A percentile compares a stretch with the other conserved stretches of the same genome.
These are phyloP conservation scores for Scheffersomyces quercinus DNA, from an alignment of 1,139 yeast species.

Conservation along the genomic window DNA sequence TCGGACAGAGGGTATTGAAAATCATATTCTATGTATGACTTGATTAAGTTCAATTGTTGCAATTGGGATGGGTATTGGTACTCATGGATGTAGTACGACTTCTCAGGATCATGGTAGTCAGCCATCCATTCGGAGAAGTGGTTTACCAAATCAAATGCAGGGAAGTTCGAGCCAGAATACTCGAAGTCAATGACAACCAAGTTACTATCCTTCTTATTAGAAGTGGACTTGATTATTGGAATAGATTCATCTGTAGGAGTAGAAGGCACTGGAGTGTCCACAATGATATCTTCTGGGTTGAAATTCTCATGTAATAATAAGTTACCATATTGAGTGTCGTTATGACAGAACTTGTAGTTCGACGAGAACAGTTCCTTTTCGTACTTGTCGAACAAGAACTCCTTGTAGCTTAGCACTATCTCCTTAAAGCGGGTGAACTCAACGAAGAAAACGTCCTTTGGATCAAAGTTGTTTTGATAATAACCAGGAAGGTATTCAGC, in stretches of 20 bases:
- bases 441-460: slow-evolving; percentile 48
- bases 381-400: slow-evolving; percentile 63
- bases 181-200: slow-evolving; percentile 95
- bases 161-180: slow-evolving; percentile 90
- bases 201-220: slow-evolving; percentile 57
- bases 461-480: slow-evolving; percentile 24
- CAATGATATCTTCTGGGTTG: slow-evolving; percentile 37
- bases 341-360: slow-evolving; percentile 79
- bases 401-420: slow-evolving; percentile 50
- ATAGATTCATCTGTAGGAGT: slow-evolving; percentile 19
- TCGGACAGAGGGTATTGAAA: slow-evolving; percentile 41
- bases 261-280: slow-evolving; percentile 18
- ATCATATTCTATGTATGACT: slow-evolving; percentile 67
- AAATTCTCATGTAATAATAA: slow-evolving; percentile 54
- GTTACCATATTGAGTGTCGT: slow-evolving; percentile 96
- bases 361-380: slow-evolving; percentile 43
- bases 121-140: slow-evolving; percentile 97
- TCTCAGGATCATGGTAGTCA: slow-evolving; percentile 71
- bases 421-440: slow-evolving; percentile 51
- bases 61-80: slow-evolving; percentile 63
- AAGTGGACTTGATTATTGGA: slow-evolving; percentile 20
- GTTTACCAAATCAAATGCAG: slow-evolving; percentile 88
- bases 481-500: slow-evolving; percentile 32
- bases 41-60: slow-evolving; percentile 70
- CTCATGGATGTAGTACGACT: slow-evolving; percentile 58